A percentile compares a stretch with the other conserved stretches of the same genome.
phyloP scores from a whole-genome alignment of 2,329 filamentous ascomycete species.

The Trichophyton verrucosum region DNA sequence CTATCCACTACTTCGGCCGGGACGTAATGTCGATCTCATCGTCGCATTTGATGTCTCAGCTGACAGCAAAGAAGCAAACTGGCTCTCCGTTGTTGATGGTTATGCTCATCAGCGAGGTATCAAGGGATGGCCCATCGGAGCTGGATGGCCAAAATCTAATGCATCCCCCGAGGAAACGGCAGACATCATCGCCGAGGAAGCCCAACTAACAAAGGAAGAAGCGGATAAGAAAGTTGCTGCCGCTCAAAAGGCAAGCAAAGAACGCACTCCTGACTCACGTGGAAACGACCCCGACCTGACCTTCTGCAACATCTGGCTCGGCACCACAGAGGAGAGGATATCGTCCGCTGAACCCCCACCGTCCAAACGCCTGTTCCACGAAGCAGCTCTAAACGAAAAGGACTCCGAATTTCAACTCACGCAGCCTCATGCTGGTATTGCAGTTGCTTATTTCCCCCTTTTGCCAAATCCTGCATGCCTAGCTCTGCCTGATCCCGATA shows the following conservation, averaged over 20 bases:
- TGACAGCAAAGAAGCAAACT: constrained; percentile 88
- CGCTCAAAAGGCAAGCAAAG: constrained; percentile 36
- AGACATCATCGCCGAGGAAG: constrained; percentile 54
- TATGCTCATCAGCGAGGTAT: constrained; percentile 83
- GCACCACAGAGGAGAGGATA: constrained; percentile 62
- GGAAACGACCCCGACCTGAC: constrained; percentile 45
- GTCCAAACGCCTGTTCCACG: constrained; percentile 38
- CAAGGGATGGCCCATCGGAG: constrained; percentile 86
- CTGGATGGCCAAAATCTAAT: constrained; percentile 61
- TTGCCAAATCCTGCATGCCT: constrained; percentile 54
- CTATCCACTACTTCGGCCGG: constrained; percentile 81
- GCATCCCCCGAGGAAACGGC: constrained; percentile 49
- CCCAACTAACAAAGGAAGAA: constrained; percentile 48
- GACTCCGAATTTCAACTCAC: constrained; percentile 57
- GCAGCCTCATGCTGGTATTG: constrained; percentile 68
- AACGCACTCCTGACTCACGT: constrained; percentile 12
- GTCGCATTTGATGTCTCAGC: constrained; percentile 91
- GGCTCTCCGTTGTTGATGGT: constrained; percentile 86
- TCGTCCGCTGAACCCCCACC: constrained; percentile 41
- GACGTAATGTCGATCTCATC: constrained; percentile 76
- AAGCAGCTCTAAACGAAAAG: constrained; percentile 43
- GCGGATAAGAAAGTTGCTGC: constrained; percentile 51
- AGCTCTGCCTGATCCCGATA: constrained; percentile 11
- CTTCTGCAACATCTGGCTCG: constrained; percentile 85
- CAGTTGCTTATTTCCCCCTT: constrained; percentile 83